Conservation (phyloP, 2,329 filamentous ascomycete genomes). For the Clonostachys rosea region DNA sequence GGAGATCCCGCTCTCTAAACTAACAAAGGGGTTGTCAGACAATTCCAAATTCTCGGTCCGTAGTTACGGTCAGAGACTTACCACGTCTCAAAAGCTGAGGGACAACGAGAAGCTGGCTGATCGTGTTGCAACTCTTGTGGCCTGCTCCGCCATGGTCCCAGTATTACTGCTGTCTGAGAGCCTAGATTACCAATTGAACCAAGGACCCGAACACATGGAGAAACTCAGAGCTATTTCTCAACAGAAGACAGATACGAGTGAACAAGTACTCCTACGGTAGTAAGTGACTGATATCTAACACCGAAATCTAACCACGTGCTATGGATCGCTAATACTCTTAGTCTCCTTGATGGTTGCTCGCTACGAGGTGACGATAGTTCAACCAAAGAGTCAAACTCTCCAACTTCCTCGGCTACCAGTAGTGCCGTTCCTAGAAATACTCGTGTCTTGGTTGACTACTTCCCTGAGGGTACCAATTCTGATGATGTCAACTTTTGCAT, state of each 20-base stretch:
- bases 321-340: neutral
- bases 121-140: constrained; percentile 40
- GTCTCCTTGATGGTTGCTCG: neutral
- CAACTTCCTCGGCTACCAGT: constrained; percentile 56
- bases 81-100: constrained; percentile 61
- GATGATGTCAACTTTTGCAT: constrained; percentile 56
- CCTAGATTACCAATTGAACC: neutral
- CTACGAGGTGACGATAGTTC: constrained; percentile 30
- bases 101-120: constrained; percentile 64
- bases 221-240: neutral
- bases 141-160: neutral
- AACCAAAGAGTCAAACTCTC: constrained; percentile 60
- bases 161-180: neutral
- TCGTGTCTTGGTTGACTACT: neutral
- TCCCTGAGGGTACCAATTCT: neutral
- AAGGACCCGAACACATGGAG: neutral
- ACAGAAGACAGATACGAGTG: neutral
- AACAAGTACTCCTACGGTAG: neutral
- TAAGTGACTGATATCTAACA: neutral
- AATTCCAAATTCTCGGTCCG: constrained; percentile 59
- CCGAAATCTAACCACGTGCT: no score
- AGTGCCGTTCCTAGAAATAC: constrained; percentile 22
- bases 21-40: constrained; percentile 60
- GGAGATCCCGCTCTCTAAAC: constrained; percentile 57
- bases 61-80: constrained; percentile 64